Base-by-base conservation (phyloP, 164 flowering plant species). In the Houttuynia cordata region DNA sequence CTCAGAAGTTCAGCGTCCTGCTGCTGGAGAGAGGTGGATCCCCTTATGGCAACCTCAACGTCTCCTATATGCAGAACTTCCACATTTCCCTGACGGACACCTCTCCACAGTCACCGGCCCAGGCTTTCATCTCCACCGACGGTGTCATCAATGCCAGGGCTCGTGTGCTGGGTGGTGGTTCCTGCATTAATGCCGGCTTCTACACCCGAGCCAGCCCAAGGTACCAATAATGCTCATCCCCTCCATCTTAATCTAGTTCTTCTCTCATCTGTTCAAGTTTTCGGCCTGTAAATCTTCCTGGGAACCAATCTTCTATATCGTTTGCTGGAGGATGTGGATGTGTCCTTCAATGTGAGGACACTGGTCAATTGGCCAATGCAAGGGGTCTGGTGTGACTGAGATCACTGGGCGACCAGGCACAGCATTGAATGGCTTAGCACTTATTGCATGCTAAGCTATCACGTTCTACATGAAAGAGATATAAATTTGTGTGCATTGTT, bases 131-230 rank as follows among this genome's bases (percentile, higher is more conserved):
- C 20, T 94, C 99, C 53, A 85, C 92, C n/a, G 99, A 94, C 67
- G 96, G 96, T 0, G 97, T 94, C 54, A 64, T 80, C n/a, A 94
- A 91, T 69, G 65, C 97, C 4, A 79, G 96, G 65, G 99, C 87
- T 65, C 77, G 93, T 59, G 89, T 94, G 57, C 67, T 94, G 71
- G 97, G 99, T 50, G 97, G 99, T 17, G 95, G 95, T 49, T 70
- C 84, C 64, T 68, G 76, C 77, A 86, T 91, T 72, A 94, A 94
- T 76, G 97, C 97, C 62, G 99, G 99, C 23, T 94, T 91, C 74
- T 94, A 90, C 83, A 81, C 94, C 8, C 74, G 96, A 58, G 94
- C 97, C 8, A 77, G 79, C 72, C 5, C 84, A 47, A 79, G 88
- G 93, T 85, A 42, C 30, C 37, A 30, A 30, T 30, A 2, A 30